Base-by-base conservation (phyloP, 2,329 filamentous ascomycete genomes). In the Parafenestella ontariensis region DNA sequence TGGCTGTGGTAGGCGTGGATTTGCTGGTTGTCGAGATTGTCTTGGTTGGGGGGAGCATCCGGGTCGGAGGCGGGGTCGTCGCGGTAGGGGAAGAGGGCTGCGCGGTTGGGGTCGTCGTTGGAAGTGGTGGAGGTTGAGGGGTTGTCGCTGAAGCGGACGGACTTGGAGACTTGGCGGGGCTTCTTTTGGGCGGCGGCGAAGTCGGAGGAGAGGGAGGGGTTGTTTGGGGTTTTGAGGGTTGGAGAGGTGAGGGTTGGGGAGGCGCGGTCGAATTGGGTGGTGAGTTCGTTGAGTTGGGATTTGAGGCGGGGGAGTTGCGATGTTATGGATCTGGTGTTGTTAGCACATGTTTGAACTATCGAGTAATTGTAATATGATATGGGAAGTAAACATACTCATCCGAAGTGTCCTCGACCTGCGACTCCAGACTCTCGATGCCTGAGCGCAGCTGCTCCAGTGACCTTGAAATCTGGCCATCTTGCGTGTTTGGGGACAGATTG, bases 391-490 rank as follows among this genome's bases (percentile, higher is more conserved):
- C 73, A 24, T 70, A 78, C 70, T 87, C 85, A 65, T 91, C 86
- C 56, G 80, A 53, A 8, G 55, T 67, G 61, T 88, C 85, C 63
- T 87, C 81, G 55, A 92, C 80, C 36, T 88, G 84, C 60, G 81
- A 79, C 71, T 89, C 84, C 43, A 96, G 81, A 7, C 83, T 80
- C 49, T 88, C 86, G 54, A 99, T 84, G 21, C 93, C 93, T 63
- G 92, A 88, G 52, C 88, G 86, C 61, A 99, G 85, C 60, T 93
- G 92, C 54, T 96, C 91, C 46, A 99, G 82, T 2, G 93, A 97
- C 47, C 91, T 86, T 15, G 90, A 90, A 64, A 98, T 93, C 75
- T 96, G 90, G 36, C 89, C 89, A 78, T 97, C 92, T 76, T 96
- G 91, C 18, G 88, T 87, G 72, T 89, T 89, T 46, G 86, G 86